Evolutionary conservation across 2,329 filamentous ascomycete genomes (phyloP).

Genomic region (Alternaria triticina): DNA sequence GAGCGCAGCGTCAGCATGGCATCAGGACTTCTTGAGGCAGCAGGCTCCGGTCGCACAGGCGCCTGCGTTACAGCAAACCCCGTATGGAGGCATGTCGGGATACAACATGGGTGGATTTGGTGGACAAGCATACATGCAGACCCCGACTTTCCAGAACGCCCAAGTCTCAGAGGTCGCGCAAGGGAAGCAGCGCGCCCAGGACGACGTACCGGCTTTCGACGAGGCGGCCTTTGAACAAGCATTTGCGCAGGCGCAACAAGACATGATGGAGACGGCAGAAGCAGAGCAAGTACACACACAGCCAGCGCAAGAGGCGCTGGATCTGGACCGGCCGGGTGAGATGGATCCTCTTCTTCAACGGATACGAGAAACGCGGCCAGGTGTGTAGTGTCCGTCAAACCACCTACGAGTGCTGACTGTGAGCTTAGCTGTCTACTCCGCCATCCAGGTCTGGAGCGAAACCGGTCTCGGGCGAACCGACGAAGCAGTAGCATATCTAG

Average conservation of each 20-base stretch:
- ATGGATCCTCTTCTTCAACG: constrained; percentile 40
- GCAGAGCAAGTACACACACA: constrained; percentile 23
- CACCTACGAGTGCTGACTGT: constrained; percentile 21
- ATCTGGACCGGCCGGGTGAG: constrained; percentile 31
- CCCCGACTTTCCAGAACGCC: constrained; percentile 24
- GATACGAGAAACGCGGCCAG: constrained; percentile 43
- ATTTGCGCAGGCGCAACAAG: constrained; percentile 57
- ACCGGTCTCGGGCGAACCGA: constrained; percentile 35
- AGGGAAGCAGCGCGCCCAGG: constrained; percentile 44
- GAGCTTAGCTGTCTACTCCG: constrained; percentile 37
- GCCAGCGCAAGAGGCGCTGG: constrained; percentile 20
- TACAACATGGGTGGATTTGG: constrained; percentile 37
- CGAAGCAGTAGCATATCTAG: constrained; percentile 34
- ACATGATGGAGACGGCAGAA: constrained; percentile 41
- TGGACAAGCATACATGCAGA: constrained; percentile 35
- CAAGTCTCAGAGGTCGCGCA: constrained; percentile 34
- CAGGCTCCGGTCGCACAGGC: constrained; percentile 44
- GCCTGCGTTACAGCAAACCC: constrained; percentile 33
- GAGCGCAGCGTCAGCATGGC: constrained; percentile 57
- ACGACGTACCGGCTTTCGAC: constrained; percentile 55
- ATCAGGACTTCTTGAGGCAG: constrained; percentile 63
- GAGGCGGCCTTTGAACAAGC: constrained; percentile 63
- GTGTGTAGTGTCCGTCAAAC: constrained; percentile 33
- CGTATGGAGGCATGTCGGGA: constrained; percentile 35
- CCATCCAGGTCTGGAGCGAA: constrained; percentile 43